phyloP scores from a whole-genome alignment of 202 grass and related monocot genomes.

The Zoysia matrella region DNA sequence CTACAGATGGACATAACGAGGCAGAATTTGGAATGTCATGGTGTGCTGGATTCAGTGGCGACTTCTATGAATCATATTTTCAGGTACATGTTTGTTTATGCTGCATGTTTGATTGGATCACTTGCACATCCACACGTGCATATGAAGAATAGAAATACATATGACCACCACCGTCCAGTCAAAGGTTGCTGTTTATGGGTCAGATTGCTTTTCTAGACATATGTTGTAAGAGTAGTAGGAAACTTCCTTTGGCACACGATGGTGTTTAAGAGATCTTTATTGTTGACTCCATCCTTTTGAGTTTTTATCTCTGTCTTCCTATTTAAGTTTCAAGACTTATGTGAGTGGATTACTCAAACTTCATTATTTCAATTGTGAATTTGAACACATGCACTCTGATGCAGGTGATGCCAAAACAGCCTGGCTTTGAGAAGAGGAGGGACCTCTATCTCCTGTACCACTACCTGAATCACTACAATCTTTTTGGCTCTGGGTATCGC shows the following conservation, averaged over 20 bases:
- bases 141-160: background rate
- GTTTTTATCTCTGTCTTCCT: background rate
- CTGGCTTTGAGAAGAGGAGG: conserved; percentile 73
- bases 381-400: background rate
- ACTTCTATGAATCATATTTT: conserved; percentile 78
- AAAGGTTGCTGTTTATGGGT: background rate
- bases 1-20: conserved; percentile 77
- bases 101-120: conserved; percentile 15
- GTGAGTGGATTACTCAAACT: background rate
- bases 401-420: conserved; percentile 83
- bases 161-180: background rate
- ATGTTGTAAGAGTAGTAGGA: conserved; percentile 7
- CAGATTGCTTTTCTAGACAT: background rate
- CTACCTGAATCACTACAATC: conserved; percentile 89
- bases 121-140: background rate
- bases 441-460: conserved; percentile 81
- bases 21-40: conserved; percentile 92
- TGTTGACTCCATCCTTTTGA: background rate
- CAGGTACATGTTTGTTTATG: conserved; percentile 44
- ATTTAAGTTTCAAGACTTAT: background rate
- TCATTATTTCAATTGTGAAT: background rate
- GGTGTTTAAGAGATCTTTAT: background rate
- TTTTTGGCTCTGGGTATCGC: conserved; percentile 79
- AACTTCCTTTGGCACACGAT: conserved; percentile 5
- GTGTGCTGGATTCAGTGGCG: conserved; percentile 76